These are phyloP conservation scores for Microsporum audouinii DNA, from an alignment of 2,329 filamentous ascomycete species.

Conservation along the genomic window DNA sequence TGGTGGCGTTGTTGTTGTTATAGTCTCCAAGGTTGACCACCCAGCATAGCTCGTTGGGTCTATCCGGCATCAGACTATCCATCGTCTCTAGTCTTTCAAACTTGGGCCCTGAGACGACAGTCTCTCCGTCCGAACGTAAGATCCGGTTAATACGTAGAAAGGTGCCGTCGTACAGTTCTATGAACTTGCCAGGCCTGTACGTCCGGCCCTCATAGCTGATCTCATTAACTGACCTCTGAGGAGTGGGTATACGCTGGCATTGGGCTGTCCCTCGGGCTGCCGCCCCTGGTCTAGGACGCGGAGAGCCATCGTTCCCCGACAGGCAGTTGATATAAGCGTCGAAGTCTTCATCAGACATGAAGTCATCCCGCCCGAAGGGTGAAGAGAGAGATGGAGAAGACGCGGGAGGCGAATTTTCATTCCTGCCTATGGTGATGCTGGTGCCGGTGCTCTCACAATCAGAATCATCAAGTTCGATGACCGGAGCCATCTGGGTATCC, in stretches of 20 bases:
- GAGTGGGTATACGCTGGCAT: not conserved
- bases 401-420: not conserved
- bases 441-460: not conserved
- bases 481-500: not conserved
- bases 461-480: not conserved
- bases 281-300: not conserved
- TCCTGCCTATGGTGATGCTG: not conserved
- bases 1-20: not conserved
- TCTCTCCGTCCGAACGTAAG: slow-evolving; percentile 11
- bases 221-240: slow-evolving; percentile 5
- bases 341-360: slow-evolving; percentile 20
- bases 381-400: not conserved
- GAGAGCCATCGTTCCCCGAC: slow-evolving; percentile 4
- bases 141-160: slow-evolving; percentile 36
- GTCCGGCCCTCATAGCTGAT: slow-evolving; percentile 15
- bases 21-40: slow-evolving; percentile 22
- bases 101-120: slow-evolving; percentile 31
- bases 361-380: slow-evolving; percentile 16
- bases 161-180: slow-evolving; percentile 29
- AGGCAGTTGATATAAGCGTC: slow-evolving; percentile 11
- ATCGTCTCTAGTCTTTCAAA: slow-evolving; percentile 25
- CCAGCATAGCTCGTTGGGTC: slow-evolving; percentile 38
- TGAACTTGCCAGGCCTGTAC: slow-evolving; percentile 21
- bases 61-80: slow-evolving; percentile 27
- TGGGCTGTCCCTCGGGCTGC: not conserved